Conservation (phyloP, 1,284 basidiomycete genomes). For the Microbotryum silenes-acaulis region DNA sequence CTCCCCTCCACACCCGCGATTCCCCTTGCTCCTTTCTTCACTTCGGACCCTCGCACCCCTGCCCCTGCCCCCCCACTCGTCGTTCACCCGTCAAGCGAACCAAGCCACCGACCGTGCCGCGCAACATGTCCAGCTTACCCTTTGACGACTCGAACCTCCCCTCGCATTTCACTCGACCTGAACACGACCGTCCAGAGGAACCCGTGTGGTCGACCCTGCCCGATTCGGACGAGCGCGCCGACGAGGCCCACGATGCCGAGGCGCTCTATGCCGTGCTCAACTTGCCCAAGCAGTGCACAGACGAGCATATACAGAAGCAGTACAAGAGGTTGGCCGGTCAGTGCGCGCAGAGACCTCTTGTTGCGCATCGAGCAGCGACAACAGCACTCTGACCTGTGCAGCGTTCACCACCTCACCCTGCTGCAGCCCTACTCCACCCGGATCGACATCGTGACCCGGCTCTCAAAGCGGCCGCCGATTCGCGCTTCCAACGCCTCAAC, state of each 20-base stretch:
- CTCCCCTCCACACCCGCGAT: no score
- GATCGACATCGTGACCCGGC: slow-evolving; percentile 65
- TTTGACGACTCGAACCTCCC: no score
- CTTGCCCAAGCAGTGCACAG: slow-evolving; percentile 22
- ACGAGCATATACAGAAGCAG: slow-evolving; percentile 26
- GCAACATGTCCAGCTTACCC: no score
- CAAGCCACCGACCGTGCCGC: no score
- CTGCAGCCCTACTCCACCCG: slow-evolving; percentile 64
- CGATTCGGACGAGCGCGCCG: background rate
- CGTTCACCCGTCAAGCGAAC: no score
- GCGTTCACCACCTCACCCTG: background rate
- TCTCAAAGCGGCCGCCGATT: slow-evolving; percentile 54
- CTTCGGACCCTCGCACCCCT: no score
- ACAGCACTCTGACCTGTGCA: background rate
- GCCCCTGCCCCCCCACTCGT: no score
- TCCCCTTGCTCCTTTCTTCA: no score
- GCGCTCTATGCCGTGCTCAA: slow-evolving; percentile 32
- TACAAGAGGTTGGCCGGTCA: slow-evolving; percentile 30
- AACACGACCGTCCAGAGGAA: background rate
- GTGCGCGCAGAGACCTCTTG: background rate
- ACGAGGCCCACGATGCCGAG: slow-evolving; percentile 4
- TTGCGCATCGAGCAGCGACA: background rate
- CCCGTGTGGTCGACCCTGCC: background rate
- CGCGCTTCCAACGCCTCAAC: slow-evolving; percentile 63
- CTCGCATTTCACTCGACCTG: no score